Evolutionary conservation across 2,329 filamentous ascomycete genomes (phyloP).

Genomic region (Xylaria sp.): DNA sequence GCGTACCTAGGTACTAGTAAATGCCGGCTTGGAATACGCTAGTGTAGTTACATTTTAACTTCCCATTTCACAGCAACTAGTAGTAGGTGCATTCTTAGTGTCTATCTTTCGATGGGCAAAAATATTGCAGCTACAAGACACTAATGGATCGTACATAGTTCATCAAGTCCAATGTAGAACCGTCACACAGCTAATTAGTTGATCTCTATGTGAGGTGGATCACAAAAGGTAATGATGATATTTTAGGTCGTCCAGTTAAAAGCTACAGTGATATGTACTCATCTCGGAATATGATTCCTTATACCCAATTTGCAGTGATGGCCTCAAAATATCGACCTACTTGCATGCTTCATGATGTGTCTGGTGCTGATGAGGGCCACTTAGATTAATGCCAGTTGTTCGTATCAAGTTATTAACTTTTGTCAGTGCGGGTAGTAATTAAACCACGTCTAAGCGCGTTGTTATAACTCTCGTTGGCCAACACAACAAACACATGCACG

Average conservation of each 20-base stretch:
- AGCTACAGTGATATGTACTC: constrained; percentile 15
- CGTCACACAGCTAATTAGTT: constrained; percentile 25
- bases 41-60: constrained; percentile 11
- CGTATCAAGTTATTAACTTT: constrained; percentile 7
- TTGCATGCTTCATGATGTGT: constrained; percentile 21
- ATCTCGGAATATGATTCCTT: constrained; percentile 27
- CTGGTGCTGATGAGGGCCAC: constrained; percentile 7
- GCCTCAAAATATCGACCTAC: constrained; percentile 6
- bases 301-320: constrained; percentile 20
- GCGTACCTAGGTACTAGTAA: not conserved
- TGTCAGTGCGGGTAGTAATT: not conserved
- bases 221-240: constrained; percentile 7
- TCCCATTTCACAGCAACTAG: constrained; percentile 26
- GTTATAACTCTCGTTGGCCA: constrained; percentile 15
- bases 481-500: constrained; percentile 20
- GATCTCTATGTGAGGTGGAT: constrained; percentile 26
- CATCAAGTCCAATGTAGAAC: constrained; percentile 12
- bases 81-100: constrained; percentile 29
- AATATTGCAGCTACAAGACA: constrained; percentile 13
- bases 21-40: constrained; percentile 6
- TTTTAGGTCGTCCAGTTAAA: constrained; percentile 17
- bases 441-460: not conserved
- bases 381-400: constrained; percentile 22
- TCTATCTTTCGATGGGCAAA: constrained; percentile 24
- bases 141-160: constrained; percentile 14